These are phyloP conservation scores for Alloteropsis angusta DNA, from an alignment of 202 grass and related monocot genomes.

Conservation along the genomic window DNA sequence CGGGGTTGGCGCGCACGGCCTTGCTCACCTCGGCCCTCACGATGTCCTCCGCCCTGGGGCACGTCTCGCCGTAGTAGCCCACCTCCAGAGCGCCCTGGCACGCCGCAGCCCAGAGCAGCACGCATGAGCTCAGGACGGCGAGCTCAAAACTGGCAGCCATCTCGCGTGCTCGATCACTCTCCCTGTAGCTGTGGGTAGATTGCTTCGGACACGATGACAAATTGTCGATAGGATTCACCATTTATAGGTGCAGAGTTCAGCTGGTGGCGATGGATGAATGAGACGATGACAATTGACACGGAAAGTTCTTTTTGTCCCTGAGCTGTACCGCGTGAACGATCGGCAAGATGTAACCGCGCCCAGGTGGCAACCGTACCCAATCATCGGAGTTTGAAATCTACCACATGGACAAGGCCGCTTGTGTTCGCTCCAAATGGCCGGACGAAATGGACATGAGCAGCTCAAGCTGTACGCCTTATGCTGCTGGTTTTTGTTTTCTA, in stretches of 20 bases:
- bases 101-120: background rate
- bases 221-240: background rate
- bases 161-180: background rate
- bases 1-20: background rate
- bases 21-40: background rate
- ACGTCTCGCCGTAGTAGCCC: background rate
- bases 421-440: background rate
- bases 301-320: background rate
- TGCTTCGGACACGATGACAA: too few relatives aligned
- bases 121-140: background rate
- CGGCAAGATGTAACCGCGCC: background rate
- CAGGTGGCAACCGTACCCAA: background rate
- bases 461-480: background rate
- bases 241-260: background rate
- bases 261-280: background rate
- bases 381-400: background rate
- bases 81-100: background rate
- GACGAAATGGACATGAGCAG: background rate
- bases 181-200: background rate
- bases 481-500: background rate
- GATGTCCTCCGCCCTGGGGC: background rate
- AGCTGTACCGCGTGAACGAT: background rate
- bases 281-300: too few relatives aligned
- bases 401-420: background rate
- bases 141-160: background rate